phyloP scores from a whole-genome alignment of 371 early-diverging fungal genomes.

The Chytridium lagenaria region DNA sequence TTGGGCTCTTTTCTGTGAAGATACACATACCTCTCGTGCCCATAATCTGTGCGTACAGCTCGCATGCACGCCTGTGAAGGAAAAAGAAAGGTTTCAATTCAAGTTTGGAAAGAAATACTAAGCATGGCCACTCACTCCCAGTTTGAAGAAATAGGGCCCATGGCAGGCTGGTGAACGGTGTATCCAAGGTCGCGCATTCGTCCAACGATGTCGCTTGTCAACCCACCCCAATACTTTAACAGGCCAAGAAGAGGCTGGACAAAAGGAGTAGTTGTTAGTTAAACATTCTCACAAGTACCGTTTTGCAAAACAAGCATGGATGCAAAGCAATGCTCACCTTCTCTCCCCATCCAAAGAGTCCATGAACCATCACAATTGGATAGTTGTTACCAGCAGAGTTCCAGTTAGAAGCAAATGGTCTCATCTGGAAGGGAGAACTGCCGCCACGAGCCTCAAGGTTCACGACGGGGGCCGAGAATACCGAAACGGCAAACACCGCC shows the following conservation, averaged over 20 bases:
- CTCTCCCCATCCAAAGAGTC: conserved; percentile 36
- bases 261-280: not conserved
- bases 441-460: not conserved
- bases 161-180: conserved; percentile 22
- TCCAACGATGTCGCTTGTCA: conserved; percentile 10
- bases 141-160: conserved; percentile 8
- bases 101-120: not conserved
- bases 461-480: not conserved
- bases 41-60: conserved; percentile 30
- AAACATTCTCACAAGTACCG: not conserved
- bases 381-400: conserved; percentile 28
- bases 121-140: not conserved
- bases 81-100: conserved; percentile 18
- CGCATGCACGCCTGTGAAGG: conserved; percentile 36
- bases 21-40: no score
- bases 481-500: not conserved
- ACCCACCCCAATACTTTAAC: conserved; percentile 12
- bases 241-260: conserved; percentile 14
- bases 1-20: no score
- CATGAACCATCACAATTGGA: conserved; percentile 36
- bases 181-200: conserved; percentile 23
- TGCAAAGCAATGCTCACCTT: conserved; percentile 15
- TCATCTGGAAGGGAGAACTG: not conserved
- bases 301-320: not conserved
- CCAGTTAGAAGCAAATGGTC: conserved; percentile 22